Evolutionary conservation across 345 rosid species (phyloP), one percentile per base, ranked within the genome.

Genomic region (Chamaenerion angustifolium): DNA sequence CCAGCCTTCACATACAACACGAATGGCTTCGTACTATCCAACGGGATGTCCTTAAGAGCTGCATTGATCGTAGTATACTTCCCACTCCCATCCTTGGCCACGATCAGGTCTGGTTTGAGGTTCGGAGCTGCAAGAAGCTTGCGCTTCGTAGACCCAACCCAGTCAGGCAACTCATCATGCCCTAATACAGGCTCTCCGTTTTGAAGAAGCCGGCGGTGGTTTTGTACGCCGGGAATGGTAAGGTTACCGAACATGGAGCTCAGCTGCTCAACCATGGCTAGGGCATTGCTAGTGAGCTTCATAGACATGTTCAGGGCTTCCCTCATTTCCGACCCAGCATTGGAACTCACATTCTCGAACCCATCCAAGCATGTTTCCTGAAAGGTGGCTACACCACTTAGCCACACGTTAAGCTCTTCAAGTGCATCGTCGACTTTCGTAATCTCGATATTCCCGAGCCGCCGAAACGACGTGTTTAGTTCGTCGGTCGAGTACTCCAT

Each of bases 281-380:
- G 66, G 46, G 64, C 68, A 8, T 71, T 71, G 67, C 57, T 54
- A 48, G 67, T 67, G 21, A 75, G 49, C 59, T 59, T 54, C 61
- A 54, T 60, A 12, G 74, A 49, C 5, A 54, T 12, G 35, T 68
- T 56, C 47, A 75, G 40, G 27, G 61, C 55, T 21, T 44, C 15
- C 49, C 40, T 64, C 76, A 68, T 75, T 56, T 65, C 57, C 46
- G 55, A 50, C 6, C 66, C 60, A 0, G 74, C 76, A 0, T 62
- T 44, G 12, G 67, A 52, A 11, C 73, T 62, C 8, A 67, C 53
- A 50, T 71, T 71, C 23, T 58, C 50, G 60, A 75, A 70, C 5
- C 62, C 76, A 37, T 75, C 76, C 18, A 71, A 21, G 64, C 80
- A 75, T 3, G 80, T 71, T 40, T 68, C 80, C 48, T 75, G 71